Base-by-base conservation (phyloP, 202 grass and related monocot genomes). In the Setaria italica region DNA sequence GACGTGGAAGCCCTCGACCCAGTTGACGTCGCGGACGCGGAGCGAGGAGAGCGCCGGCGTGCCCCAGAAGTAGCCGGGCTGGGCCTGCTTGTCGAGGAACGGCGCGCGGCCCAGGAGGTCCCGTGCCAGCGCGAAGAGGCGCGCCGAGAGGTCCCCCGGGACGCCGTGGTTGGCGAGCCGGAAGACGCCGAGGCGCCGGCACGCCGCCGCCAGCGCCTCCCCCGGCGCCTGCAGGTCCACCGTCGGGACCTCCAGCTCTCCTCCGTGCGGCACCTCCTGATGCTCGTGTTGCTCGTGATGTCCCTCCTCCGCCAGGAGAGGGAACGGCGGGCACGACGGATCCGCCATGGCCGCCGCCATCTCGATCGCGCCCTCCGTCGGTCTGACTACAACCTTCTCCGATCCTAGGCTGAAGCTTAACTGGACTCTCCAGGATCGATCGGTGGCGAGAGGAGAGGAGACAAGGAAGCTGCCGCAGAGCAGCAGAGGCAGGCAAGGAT, bases 1-100 rank as follows among this genome's bases (percentile, higher is more conserved):
- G 39, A 97, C 49, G 20, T 97, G 92, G 50, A 93, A 71, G 0
- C 95, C 92, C 62, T 97, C 95, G 29, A 97, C 54, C 92, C 92
- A 97, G 62, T 93, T 97, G 68, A 95, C 21, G 12, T 93, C 67
- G 12, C 77, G 84, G 12, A 93, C 54, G 13, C 30, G 79, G n/a
- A 97, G 81, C 25, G 78, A 29, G 34, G 64, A 6, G 30, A 90
- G 54, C 29, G 95, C 92, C 33, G 91, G 90, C 9, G 95, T 93
- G 76, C 91, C 95, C 64, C 86, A 92, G 85, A 97, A 94, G 88
- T 97, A 92, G 47, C 77, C 43, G 0, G 84, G 71, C 35, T 15
- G 53, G 34, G 79, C 48, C 12, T 67, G 47, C 82, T 91, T 97
- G 48, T 49, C 50, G 30, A 71, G 25, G 81, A 95, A 95, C 37